Conservation (phyloP, 2,329 filamentous ascomycete species). For the Diaporthe australafricana region DNA sequence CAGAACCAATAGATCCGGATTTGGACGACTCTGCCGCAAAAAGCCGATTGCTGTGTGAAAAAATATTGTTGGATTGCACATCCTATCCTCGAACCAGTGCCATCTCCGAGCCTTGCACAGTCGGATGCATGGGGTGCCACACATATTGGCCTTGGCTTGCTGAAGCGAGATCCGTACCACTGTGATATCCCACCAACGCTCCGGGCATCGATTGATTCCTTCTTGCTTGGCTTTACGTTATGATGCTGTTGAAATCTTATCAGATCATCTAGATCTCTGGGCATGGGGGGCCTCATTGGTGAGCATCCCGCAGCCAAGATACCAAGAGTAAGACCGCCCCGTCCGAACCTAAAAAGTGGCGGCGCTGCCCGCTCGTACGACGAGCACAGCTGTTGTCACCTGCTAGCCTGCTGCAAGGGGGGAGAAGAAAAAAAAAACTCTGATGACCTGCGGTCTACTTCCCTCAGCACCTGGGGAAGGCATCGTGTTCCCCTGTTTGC, state of each 20-base stretch:
- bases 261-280: slow-evolving; percentile 12
- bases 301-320: slow-evolving; percentile 19
- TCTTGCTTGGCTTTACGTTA: slow-evolving; percentile 23
- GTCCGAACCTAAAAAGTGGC: slow-evolving; percentile 15
- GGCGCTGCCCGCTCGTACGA: slow-evolving; percentile 14
- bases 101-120: background rate
- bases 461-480: background rate
- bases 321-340: slow-evolving; percentile 14
- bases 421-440: background rate
- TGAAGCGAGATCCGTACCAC: background rate
- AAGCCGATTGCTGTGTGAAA: no score
- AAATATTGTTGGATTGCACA: background rate
- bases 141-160: background rate
- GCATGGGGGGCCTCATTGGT: slow-evolving; percentile 6
- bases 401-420: background rate
- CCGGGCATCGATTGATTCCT: background rate
- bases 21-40: no score
- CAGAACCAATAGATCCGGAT: no score
- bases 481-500: background rate
- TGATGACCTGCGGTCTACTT: background rate
- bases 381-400: background rate
- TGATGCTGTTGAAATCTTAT: slow-evolving; percentile 7
- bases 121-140: background rate
- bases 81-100: background rate
- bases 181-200: background rate